A percentile compares a stretch with the other conserved stretches of the same genome.
Evolutionary conservation across 345 rosid genomes (phyloP).

Genomic region (Garcia nutans): DNA sequence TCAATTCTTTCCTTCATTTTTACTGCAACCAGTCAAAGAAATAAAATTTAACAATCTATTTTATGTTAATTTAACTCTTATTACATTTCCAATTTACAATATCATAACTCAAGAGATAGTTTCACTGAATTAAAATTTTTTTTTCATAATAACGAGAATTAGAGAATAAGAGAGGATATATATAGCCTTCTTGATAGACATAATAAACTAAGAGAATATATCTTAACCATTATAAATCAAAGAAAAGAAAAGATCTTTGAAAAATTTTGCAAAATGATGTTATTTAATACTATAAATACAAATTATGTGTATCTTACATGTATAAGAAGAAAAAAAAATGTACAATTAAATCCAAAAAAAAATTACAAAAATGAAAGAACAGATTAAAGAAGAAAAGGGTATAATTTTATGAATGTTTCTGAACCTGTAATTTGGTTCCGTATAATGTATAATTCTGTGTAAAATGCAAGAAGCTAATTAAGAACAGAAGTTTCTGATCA

Average conservation of each 20-base stretch:
- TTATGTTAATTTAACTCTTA: no score
- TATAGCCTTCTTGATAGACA: no score
- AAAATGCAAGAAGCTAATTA: background rate
- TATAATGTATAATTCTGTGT: no score
- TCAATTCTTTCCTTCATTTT: background rate
- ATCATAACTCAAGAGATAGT: no score
- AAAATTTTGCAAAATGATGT: slow-evolving; percentile 6
- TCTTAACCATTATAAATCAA: background rate
- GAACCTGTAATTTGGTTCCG: slow-evolving; percentile 8
- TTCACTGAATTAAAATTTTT: no score
- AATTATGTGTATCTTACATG: background rate
- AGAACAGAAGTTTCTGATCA: background rate
- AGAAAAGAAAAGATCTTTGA: background rate
- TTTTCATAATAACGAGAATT: no score
- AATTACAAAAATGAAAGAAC: slow-evolving; percentile 7
- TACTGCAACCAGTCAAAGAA: no score
- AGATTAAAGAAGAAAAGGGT: background rate
- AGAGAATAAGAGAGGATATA: no score
- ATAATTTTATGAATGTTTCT: background rate
- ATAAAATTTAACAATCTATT: no score
- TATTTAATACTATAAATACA: background rate
- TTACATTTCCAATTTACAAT: no score
- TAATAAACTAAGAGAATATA: no score
- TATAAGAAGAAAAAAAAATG: background rate
- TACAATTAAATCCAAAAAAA: background rate